phyloP scores from a whole-genome alignment of 192 early-diverging fungal genomes.

The Coemansia sp. region DNA sequence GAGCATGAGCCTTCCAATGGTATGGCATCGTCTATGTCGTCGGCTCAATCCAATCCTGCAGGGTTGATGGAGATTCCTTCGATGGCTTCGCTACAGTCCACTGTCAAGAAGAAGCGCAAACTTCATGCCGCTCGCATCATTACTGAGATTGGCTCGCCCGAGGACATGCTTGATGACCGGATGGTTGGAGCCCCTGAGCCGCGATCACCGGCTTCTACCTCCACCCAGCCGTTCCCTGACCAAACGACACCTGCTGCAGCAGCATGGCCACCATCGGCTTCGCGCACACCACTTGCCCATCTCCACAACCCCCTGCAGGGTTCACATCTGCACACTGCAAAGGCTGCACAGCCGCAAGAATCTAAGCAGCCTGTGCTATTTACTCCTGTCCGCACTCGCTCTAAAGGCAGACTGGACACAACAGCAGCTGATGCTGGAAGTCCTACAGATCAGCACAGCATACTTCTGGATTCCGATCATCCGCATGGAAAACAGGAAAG shows the following conservation, averaged over 20 bases:
- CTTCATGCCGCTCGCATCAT: conserved; percentile 30
- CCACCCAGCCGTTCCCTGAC: no score
- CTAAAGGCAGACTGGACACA: conserved; percentile 4
- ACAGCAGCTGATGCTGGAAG: conserved; percentile 2
- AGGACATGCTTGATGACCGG: conserved; percentile 5
- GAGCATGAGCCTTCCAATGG: background rate
- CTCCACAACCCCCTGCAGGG: background rate
- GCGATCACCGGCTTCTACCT: background rate
- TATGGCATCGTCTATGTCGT: background rate
- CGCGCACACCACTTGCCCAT: background rate
- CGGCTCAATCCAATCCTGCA: background rate
- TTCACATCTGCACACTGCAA: background rate
- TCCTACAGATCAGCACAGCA: background rate
- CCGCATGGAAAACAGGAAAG: conserved; percentile 9
- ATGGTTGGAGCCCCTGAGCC: background rate
- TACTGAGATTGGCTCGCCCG: conserved; percentile 13
- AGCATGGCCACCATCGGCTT: conserved; percentile 4
- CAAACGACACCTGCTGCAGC: background rate
- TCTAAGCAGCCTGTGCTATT: conserved; percentile 40
- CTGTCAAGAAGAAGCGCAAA: conserved; percentile 47
- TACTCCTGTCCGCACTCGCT: conserved; percentile 33
- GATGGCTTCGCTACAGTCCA: conserved; percentile 12
- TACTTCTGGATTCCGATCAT: background rate
- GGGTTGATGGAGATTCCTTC: conserved; percentile 7
- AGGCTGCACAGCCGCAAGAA: conserved; percentile 22